phyloP scores from a whole-genome alignment of 2,329 filamentous ascomycete genomes.

The Albifimbria verrucaria region DNA sequence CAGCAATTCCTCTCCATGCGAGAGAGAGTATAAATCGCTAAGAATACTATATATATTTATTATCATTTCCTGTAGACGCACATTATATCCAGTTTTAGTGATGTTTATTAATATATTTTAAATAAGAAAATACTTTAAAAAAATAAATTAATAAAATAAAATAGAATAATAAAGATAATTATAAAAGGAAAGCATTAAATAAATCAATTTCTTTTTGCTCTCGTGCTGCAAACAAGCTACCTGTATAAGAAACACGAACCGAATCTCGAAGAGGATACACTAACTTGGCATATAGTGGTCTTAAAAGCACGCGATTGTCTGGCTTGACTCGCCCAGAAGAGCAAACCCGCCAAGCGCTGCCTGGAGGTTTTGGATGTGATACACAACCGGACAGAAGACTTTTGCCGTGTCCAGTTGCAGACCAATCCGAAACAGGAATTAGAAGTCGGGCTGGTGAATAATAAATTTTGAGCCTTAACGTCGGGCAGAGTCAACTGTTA shows the following conservation, averaged over 20 bases:
- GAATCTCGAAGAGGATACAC: background rate
- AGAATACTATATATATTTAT: no score
- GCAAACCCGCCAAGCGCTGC: background rate
- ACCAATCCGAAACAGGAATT: background rate
- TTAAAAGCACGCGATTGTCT: background rate
- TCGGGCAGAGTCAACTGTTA: background rate
- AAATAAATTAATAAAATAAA: no score
- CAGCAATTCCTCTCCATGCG: no score
- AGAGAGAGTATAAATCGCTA: no score
- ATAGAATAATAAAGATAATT: no score
- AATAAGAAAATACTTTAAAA: no score
- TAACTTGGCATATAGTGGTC: background rate
- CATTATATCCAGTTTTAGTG: no score
- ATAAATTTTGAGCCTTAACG: background rate
- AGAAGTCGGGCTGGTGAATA: background rate
- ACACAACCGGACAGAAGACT: background rate
- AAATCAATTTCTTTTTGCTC: constrained; percentile 40
- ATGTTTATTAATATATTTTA: no score
- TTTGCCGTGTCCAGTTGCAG: background rate
- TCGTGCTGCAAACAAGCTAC: constrained; percentile 29
- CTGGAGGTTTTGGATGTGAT: background rate
- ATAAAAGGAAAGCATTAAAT: no score
- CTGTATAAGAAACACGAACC: constrained; percentile 7
- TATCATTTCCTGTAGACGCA: no score
- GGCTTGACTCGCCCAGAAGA: background rate